Evolutionary conservation across 495 filamentous ascomycete genomes (phyloP).

Genomic region (Lepidopterella palustris): DNA sequence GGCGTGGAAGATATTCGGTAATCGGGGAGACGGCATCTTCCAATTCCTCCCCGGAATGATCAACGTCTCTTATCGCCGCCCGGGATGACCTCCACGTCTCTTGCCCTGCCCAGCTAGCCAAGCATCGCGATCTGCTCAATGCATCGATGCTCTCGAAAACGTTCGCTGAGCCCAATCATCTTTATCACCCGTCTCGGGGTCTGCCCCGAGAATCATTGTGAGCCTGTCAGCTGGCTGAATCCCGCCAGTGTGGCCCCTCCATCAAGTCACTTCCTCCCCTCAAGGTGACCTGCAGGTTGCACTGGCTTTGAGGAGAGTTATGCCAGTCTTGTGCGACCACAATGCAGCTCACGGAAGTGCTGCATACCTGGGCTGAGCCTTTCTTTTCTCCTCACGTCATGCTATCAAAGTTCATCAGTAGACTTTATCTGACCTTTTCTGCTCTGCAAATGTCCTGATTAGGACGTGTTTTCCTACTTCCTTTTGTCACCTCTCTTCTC

Average conservation of each 20-base stretch:
- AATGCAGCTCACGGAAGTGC: too few species aligned
- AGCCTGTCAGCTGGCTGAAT: background rate
- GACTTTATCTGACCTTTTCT: background rate
- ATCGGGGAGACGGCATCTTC: too few species aligned
- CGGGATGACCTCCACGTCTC: background rate
- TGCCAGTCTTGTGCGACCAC: too few species aligned
- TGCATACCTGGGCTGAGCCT: too few species aligned
- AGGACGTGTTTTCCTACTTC: background rate
- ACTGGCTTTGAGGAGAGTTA: too few species aligned
- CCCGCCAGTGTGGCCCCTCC: background rate
- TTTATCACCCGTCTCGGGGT: too few species aligned
- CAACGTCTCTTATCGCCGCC: background rate
- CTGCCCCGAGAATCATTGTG: background rate
- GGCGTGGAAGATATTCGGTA: too few species aligned
- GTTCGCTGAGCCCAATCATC: background rate
- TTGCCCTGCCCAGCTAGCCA: too few species aligned
- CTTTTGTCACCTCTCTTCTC: background rate
- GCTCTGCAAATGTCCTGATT: constrained; percentile 2
- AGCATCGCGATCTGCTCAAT: background rate
- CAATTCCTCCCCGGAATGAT: background rate
- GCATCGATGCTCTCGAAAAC: background rate
- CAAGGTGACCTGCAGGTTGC: too few species aligned
- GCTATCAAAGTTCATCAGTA: background rate
- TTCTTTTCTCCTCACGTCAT: background rate
- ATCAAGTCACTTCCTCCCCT: too few species aligned